A percentile compares a stretch with the other conserved stretches of the same genome.
phyloP scores from a whole-genome alignment of 2,329 filamentous ascomycete genomes.

The Fusarium secorum region DNA sequence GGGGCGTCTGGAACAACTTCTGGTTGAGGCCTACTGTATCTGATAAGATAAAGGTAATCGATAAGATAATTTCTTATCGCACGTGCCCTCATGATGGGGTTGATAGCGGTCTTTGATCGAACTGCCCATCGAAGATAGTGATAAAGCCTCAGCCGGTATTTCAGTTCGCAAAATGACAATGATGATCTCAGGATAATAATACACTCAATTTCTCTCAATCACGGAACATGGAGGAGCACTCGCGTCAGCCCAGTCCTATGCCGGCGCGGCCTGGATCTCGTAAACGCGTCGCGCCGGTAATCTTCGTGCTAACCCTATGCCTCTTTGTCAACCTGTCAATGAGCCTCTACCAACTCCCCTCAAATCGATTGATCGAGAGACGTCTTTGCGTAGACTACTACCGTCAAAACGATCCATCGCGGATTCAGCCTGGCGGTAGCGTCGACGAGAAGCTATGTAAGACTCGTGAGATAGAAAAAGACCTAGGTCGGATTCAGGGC shows the following conservation, averaged over 20 bases:
- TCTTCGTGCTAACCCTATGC: slow-evolving; percentile 50
- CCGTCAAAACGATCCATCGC: slow-evolving; percentile 47
- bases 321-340: slow-evolving; percentile 57
- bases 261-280: neutral
- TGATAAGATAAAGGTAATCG: neutral
- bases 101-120: neutral
- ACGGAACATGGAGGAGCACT: neutral
- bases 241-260: neutral
- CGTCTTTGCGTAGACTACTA: slow-evolving; percentile 62
- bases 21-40: neutral
- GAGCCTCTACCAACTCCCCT: slow-evolving; percentile 58
- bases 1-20: neutral
- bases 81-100: neutral
- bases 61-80: neutral
- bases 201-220: fast-evolving
- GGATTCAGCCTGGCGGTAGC: slow-evolving; percentile 44
- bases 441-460: slow-evolving; percentile 64
- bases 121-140: neutral
- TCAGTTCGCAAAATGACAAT: neutral
- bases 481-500: slow-evolving; percentile 62
- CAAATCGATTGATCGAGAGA: slow-evolving; percentile 56
- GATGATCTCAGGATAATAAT: neutral
- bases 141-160: neutral
- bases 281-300: neutral
- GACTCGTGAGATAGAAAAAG: slow-evolving; percentile 58